phyloP scores from a whole-genome alignment of 306 rosid species.

The Trifolium dubium region DNA sequence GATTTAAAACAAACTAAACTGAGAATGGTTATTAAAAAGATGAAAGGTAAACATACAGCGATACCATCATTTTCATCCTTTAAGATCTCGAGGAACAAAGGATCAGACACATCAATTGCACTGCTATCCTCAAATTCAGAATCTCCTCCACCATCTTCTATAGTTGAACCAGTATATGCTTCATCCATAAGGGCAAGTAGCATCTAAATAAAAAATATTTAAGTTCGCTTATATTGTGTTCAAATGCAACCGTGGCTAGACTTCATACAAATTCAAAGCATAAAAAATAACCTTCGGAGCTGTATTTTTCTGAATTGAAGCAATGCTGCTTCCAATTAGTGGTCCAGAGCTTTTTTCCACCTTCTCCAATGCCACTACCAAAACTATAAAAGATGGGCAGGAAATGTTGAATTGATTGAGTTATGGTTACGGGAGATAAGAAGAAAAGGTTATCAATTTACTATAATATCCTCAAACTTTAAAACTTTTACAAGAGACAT shows the following conservation, averaged over 20 bases:
- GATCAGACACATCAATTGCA: slow-evolving; percentile 78
- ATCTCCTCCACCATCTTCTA: slow-evolving; percentile 92
- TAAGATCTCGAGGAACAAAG: slow-evolving; percentile 86
- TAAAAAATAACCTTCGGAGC: slow-evolving; percentile 80
- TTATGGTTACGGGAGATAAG: slow-evolving; percentile 13
- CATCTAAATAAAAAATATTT: slow-evolving; percentile 62
- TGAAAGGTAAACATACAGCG: slow-evolving; percentile 63
- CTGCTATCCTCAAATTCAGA: slow-evolving; percentile 84
- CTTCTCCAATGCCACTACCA: slow-evolving; percentile 94
- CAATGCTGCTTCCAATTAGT: slow-evolving; percentile 84
- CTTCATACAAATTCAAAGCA: slow-evolving; percentile 20
- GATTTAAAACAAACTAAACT: slow-evolving; percentile 31
- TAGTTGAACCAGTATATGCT: slow-evolving; percentile 95
- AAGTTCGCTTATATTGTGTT: slow-evolving; percentile 26
- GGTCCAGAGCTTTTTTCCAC: slow-evolving; percentile 87
- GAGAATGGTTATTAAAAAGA: slow-evolving; percentile 21
- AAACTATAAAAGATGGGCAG: slow-evolving; percentile 53
- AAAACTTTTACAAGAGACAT: slow-evolving; percentile 20
- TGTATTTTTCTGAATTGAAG: slow-evolving; percentile 90
- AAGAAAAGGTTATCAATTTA: slow-evolving; percentile 6
- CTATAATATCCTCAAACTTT: slow-evolving; percentile 2
- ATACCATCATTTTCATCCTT: slow-evolving; percentile 99
- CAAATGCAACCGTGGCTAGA: slow-evolving; percentile 31
- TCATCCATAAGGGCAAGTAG: slow-evolving; percentile 99
- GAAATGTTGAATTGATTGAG: slow-evolving; percentile 34